These are phyloP conservation scores for Boletus reticulatus DNA, from an alignment of 768 basidiomycete genomes.

Conservation along the genomic window DNA sequence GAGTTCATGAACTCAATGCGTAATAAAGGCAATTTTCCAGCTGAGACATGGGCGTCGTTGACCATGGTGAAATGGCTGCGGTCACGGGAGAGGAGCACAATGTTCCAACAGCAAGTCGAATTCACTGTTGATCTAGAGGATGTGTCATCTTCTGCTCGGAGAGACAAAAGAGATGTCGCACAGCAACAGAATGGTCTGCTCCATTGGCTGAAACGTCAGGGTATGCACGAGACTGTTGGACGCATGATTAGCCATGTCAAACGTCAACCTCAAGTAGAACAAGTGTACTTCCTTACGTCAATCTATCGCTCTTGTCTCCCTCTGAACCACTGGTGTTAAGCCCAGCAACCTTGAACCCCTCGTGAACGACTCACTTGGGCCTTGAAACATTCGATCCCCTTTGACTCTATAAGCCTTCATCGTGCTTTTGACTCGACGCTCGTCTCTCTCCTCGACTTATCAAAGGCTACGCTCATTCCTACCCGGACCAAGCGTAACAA, in stretches of 20 bases:
- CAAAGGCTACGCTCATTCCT: too few relatives aligned
- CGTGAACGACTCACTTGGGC: too few relatives aligned
- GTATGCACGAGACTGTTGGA: constrained; percentile 33
- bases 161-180: not conserved
- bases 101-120: constrained; percentile 30
- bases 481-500: too few relatives aligned
- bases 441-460: too few relatives aligned
- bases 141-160: too few relatives aligned
- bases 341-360: too few relatives aligned
- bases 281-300: constrained; percentile 11
- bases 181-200: constrained; percentile 28
- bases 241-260: not conserved
- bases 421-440: too few relatives aligned
- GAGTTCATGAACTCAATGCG: constrained; percentile 31
- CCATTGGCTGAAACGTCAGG: constrained; percentile 39
- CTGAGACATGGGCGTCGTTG: constrained; percentile 36
- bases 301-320: too few relatives aligned
- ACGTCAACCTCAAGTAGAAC: not conserved
- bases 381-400: too few relatives aligned
- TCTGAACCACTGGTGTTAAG: too few relatives aligned
- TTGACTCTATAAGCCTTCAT: too few relatives aligned
- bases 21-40: constrained; percentile 25
- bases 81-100: constrained; percentile 31
- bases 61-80: constrained; percentile 36
- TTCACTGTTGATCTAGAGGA: constrained; percentile 22